Conservation (phyloP, 768 basidiomycete species). For the Mycena albidolilacea region DNA sequence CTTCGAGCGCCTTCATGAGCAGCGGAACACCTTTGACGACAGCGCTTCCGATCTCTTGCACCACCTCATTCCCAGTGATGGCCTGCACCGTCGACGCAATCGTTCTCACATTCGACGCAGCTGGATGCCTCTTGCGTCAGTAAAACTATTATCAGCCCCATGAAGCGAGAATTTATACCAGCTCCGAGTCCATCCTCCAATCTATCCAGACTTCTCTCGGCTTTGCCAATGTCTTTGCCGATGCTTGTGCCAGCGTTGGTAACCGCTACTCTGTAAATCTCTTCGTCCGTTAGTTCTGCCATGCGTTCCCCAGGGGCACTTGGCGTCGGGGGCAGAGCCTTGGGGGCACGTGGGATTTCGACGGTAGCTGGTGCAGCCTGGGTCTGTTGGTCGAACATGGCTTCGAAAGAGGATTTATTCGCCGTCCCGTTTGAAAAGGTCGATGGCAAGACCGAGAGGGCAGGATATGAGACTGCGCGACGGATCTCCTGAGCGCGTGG, state of each 20-base stretch:
- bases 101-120: neutral
- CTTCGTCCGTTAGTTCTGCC: neutral
- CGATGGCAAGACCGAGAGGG: neutral
- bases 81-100: neutral
- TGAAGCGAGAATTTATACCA: neutral
- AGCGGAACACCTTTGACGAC: constrained; percentile 17
- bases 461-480: neutral
- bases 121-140: neutral
- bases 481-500: neutral
- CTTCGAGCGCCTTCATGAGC: constrained; percentile 15
- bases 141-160: neutral
- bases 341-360: neutral
- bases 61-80: constrained; percentile 23
- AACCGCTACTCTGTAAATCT: neutral
- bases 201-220: neutral
- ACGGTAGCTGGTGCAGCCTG: neutral
- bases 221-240: neutral
- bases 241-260: neutral
- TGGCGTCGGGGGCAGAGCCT: no score
- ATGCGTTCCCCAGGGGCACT: neutral
- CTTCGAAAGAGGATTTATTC: neutral
- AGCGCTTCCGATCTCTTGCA: constrained; percentile 13
- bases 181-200: neutral
- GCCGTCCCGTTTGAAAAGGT: neutral
- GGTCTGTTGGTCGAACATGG: neutral